phyloP scores from a whole-genome alignment of 768 basidiomycete species.

The Amanita pallidorosea region DNA sequence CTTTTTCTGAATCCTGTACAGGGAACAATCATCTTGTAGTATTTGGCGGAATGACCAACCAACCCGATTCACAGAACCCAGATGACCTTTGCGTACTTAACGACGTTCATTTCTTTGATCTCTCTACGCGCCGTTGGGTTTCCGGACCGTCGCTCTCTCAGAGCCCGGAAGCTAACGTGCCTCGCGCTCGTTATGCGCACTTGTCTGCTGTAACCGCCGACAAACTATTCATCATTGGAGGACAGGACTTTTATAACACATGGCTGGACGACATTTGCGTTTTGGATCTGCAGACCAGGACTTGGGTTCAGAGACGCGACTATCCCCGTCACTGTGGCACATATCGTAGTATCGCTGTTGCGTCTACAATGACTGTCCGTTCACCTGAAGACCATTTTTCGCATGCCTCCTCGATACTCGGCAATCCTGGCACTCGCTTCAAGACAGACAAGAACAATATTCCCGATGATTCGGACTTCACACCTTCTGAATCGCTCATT shows the following conservation, averaged over 20 bases:
- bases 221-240: slow-evolving; percentile 85
- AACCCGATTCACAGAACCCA: slow-evolving; percentile 54
- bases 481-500: slow-evolving; percentile 45
- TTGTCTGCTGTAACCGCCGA: slow-evolving; percentile 80
- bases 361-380: slow-evolving; percentile 57
- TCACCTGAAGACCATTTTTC: slow-evolving; percentile 51
- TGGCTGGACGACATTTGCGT: slow-evolving; percentile 93
- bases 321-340: slow-evolving; percentile 95
- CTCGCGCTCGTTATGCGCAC: slow-evolving; percentile 90
- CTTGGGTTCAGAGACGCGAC: slow-evolving; percentile 72
- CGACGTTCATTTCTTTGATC: slow-evolving; percentile 86
- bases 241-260: slow-evolving; percentile 87
- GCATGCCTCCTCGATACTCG: slow-evolving; percentile 31
- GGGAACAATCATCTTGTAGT: slow-evolving; percentile 88
- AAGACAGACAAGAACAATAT: slow-evolving; percentile 28
- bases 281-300: slow-evolving; percentile 61
- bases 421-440: slow-evolving; percentile 51
- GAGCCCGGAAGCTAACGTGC: slow-evolving; percentile 40
- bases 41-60: slow-evolving; percentile 92
- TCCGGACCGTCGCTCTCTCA: slow-evolving; percentile 22
- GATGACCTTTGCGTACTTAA: slow-evolving; percentile 87
- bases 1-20: slow-evolving; percentile 15
- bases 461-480: slow-evolving; percentile 33
- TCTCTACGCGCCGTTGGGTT: slow-evolving; percentile 62
- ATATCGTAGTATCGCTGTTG: slow-evolving; percentile 87